Base-by-base conservation (phyloP, 2,329 filamentous ascomycete genomes). In the Cercospora sp. region DNA sequence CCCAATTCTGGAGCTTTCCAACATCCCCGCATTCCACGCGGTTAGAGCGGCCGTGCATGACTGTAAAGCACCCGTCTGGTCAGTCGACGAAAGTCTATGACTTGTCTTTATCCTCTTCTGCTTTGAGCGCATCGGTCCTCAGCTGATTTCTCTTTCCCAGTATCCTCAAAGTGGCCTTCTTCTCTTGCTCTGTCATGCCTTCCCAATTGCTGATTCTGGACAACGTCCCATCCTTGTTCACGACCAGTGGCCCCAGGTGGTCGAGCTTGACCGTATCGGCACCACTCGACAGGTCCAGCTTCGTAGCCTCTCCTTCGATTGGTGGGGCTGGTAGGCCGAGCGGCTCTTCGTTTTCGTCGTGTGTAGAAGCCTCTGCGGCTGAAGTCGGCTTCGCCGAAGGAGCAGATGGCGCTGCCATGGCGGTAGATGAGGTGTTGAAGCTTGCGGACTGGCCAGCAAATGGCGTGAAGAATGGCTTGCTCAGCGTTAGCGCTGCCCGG, bases 191-290 rank as follows among this genome's bases (percentile, higher is more conserved):
- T 2, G 86, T 85, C 91, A 93, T 92, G 71, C 88, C 81, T 8
- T 81, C 83, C 91, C 91, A 94, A 78, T 94, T 93, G 39, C 84
- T 80, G 73, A 94, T 91, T 36, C 90, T 85, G 66, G 88, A 88
- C 72, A 93, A 78, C 8, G 89, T 89, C 20, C 91, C 91, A 78
- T 94, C 89, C 69, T 83, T 81, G 77, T 92, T 91, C 64, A 93
- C 88, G 1, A 94, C 90, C 73, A 93, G 83, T 1, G 91, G 91
- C 0, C 91, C 91, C 26, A 93, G 81, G 69, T 87, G 84, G 75
- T 92, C 89, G 8, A 93, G 84, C 60, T 84, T 86, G 53, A 91
- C 83, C 1, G 77, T 77, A 13, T 73, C 76, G 59, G 73, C 69
- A 5, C 75, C 77, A 45, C 68, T 74, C 64, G 74, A 75, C 63